These are phyloP conservation scores for Nothopassalora personata DNA, from an alignment of 2,329 filamentous ascomycete genomes.

Conservation along the genomic window DNA sequence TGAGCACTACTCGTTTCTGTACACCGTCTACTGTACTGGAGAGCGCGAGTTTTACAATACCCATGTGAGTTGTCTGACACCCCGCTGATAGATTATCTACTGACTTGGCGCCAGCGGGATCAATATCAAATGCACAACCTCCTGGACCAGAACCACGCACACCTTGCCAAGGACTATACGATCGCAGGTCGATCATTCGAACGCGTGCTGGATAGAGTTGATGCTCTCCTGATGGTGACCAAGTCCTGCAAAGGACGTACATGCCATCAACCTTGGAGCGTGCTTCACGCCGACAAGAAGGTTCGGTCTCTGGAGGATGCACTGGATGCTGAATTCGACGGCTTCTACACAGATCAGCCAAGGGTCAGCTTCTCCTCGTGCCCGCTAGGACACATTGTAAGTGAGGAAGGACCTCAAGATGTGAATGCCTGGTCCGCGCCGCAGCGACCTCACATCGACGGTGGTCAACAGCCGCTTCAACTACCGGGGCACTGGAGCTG, in stretches of 20 bases:
- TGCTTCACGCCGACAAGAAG: constrained; percentile 28
- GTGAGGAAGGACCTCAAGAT: constrained; percentile 49
- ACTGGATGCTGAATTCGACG: constrained; percentile 25
- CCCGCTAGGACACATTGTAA: constrained; percentile 52
- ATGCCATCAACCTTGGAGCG: constrained; percentile 30
- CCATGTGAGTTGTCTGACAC: constrained; percentile 2
- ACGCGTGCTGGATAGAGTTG: constrained; percentile 25
- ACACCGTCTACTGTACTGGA: constrained; percentile 64
- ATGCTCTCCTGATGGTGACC: constrained; percentile 31
- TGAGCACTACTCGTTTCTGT: constrained; percentile 54
- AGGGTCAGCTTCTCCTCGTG: constrained; percentile 52
- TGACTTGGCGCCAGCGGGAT: constrained; percentile 14
- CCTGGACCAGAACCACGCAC: constrained; percentile 6
- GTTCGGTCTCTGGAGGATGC: constrained; percentile 27
- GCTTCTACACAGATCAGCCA: constrained; percentile 31
- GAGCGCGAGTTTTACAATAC: constrained; percentile 61
- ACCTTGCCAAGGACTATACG: constrained; percentile 12
- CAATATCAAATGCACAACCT: constrained; percentile 24
- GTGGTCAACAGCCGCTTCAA: constrained; percentile 5
- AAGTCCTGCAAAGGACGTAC: constrained; percentile 31
- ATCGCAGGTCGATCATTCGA: constrained; percentile 18
- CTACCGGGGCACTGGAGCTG: constrained; percentile 15
- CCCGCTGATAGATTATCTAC: not conserved
- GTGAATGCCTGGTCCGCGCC: constrained; percentile 15
- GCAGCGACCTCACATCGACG: not conserved